phyloP scores from a whole-genome alignment of 192 early-diverging fungal species.

The Coemansia sp. region DNA sequence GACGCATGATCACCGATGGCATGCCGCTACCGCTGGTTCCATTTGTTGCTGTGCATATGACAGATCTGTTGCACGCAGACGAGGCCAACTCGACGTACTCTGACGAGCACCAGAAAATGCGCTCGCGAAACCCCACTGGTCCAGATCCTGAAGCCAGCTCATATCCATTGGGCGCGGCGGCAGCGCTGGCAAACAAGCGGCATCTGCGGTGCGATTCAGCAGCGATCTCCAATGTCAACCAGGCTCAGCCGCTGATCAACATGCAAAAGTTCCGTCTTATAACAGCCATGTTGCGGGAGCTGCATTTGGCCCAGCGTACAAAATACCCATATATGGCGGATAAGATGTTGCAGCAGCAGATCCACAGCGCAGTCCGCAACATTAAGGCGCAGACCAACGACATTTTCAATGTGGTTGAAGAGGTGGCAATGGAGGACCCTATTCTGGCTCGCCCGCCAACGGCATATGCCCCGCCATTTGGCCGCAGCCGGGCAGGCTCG shows the following conservation, averaged over 20 bases:
- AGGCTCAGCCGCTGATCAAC: conserved; percentile 53
- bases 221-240: conserved; percentile 39
- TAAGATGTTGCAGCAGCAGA: conserved; percentile 52
- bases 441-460: conserved; percentile 21
- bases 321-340: conserved; percentile 53
- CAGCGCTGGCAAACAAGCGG: conserved; percentile 3
- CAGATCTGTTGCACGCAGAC: conserved; percentile 54
- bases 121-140: conserved; percentile 38
- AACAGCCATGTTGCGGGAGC: conserved; percentile 54
- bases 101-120: conserved; percentile 52
- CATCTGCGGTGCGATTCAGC: conserved; percentile 34
- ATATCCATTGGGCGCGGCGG: neutral
- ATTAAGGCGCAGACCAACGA: conserved; percentile 52
- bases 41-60: conserved; percentile 56
- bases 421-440: conserved; percentile 29
- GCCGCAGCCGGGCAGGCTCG: conserved; percentile 39
- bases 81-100: conserved; percentile 55
- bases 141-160: neutral
- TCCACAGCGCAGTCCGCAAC: conserved; percentile 50
- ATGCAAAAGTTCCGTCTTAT: conserved; percentile 56
- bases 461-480: conserved; percentile 18
- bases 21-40: conserved; percentile 49
- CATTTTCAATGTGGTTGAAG: conserved; percentile 41
- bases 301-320: conserved; percentile 51
- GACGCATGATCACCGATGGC: conserved; percentile 38